Evolutionary conservation across 805 yeast genomes (phyloP), one percentile per base, ranked within the genome.

Genomic region (Metschnikowia koreensis): DNA sequence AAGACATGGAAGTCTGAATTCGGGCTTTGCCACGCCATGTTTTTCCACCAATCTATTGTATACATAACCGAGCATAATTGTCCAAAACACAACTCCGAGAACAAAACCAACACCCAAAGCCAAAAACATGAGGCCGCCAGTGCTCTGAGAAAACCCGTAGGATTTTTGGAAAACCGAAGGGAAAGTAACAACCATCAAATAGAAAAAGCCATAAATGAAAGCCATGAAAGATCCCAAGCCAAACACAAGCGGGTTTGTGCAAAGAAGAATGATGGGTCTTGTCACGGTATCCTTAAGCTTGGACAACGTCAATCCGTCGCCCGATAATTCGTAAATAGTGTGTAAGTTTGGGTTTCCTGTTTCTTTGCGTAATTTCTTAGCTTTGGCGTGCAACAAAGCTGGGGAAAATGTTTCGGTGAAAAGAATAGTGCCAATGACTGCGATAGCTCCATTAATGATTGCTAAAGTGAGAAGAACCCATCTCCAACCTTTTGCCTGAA

Each of bases 191-290:
- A 73, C 65, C 75, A 73, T 69, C 51, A 72, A 56, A 55, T 73
- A 73, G 68, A 73, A 64, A 52, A 72, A 70, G n/a, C 75, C 75
- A 52, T 73, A 72, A 10, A 68, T 66, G 56, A 73, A 69, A 1
- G 76, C 76, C 74, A 73, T 69, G 55, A 70, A 73, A 12, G 74
- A 64, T 1, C 77, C 76, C 48, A 73, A 62, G 0, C 76, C 76
- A 37, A 70, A 57, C 12, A 73, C 62, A 70, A 73, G 70, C 2
- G 76, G 75, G 52, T 73, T 70, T 16, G 67, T 62, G 51, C 60
- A 59, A 10, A 73, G 60, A 26, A 72, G 62, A 27, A 66, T 64
- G 17, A 73, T 37, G 5, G 77, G 76, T 40, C 76, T 57, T 16
- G 64, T 55, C 54, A 70, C 61, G 7, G 68, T 64, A 12, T 59